Base-by-base conservation (phyloP, 164 flowering plant species). In the Vitis riparia region DNA sequence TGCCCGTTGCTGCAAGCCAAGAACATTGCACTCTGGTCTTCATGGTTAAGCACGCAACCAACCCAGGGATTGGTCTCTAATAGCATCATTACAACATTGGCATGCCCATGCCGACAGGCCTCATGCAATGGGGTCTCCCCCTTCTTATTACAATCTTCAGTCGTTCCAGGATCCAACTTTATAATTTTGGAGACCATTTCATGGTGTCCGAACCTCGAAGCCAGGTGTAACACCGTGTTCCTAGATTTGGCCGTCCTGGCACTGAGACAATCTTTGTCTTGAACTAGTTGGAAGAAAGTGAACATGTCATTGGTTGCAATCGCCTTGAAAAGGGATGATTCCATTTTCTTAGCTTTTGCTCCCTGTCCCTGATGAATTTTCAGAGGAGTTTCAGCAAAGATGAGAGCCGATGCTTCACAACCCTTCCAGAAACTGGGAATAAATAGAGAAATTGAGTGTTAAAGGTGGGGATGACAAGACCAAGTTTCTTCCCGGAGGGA, bases 121-220 rank as follows among this genome's bases (percentile, higher is more conserved):
- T 70, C 73, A 8, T 76, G 75, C 14, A 73, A 19, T 15, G 82
- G 79, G 30, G 79, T 79, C 58, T 79, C 77, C 56, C 47, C 32
- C 48, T 55, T 67, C 63, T n/a, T 55, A 48, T 79, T 79, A 70
- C 67, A 65, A 2, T 47, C 61, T 2, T 37, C 30, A 66, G 59
- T 68, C 72, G 76, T 37, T 1, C 48, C 70, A 3, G 79, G 82
- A 30, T 68, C 8, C 44, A 59, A n/a, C 23, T 67, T 16, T 3
- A 79, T 19, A 3, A 79, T 76, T 55, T 67, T 62, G 11, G 67
- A 19, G 12, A 53, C 75, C 62, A 76, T n/a, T 27, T 61, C 75
- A 4, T 19, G 13, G 17, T 58, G 64, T 8, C 77, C 77, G 5
- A 63, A 58, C 62, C 51, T 67, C 14, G 75, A 62, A 16, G 77